Base-by-base conservation (phyloP, 805 yeast genomes). In the Wickerhamiella occidentalis region DNA sequence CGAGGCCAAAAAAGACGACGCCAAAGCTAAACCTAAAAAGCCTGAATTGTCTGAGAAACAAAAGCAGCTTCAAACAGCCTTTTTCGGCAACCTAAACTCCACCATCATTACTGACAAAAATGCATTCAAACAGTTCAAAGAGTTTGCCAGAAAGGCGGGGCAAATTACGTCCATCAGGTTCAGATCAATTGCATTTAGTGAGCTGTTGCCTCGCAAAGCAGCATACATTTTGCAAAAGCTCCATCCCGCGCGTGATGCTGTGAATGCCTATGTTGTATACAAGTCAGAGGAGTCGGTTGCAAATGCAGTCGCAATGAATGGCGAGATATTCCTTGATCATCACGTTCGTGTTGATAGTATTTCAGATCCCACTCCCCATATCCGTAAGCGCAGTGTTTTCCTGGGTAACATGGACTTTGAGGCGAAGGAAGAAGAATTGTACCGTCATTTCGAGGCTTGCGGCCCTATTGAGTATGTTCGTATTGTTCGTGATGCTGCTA, bases 391-490 rank as follows among this genome's bases (percentile, higher is more conserved):
- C 51, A 80, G 90, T 19, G 77, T 92, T 21, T 92, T 92, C 62
- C 86, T 92, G 18, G 99, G 99, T 25, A 90, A 92, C 64, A 70
- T 92, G 54, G 94, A 86, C 61, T 92, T 92, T 62, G 95, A 86
- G 64, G 95, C 85, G 63, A 76, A 76, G 52, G 99, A 92, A 65
- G 98, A 92, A 64, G 73, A 78, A 29, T 70, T 92, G 30, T 92
- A 95, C 94, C 74, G 71, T 48, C 85, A 81, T 63, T 92, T 92
- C 68, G 72, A 70, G 53, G 64, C 59, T 2, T 71, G 79, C 54
- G 85, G 85, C 23, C 80, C 76, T 23, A 82, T 92, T 49, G 95
- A 87, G 63, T 81, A 83, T 54, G 96, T 92, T 28, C 77, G 99
- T 64, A 75, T 92, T 43, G 76, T 92, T 29, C 78, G 99, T 62